Evolutionary conservation across 495 filamentous ascomycete genomes (phyloP).

Genomic region (Hyphodiscus hymeniophilus): DNA sequence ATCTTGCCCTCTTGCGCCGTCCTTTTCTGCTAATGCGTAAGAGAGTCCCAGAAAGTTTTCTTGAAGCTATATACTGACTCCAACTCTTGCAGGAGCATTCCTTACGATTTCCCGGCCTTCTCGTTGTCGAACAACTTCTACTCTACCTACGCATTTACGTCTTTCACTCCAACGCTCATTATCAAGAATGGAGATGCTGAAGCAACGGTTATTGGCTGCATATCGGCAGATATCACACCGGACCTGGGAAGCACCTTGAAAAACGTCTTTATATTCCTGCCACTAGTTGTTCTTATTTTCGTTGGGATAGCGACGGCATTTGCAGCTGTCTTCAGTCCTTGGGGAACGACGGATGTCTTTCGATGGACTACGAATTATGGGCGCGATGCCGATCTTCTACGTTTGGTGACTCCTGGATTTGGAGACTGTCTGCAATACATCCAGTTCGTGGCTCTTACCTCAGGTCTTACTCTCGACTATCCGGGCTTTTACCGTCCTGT

Average conservation of each 20-base stretch:
- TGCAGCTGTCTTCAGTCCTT: constrained; percentile 84
- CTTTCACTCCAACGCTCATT: constrained; percentile 59
- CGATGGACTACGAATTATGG: constrained; percentile 95
- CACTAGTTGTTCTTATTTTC: constrained; percentile 66
- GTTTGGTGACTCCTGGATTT: constrained; percentile 91
- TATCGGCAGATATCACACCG: constrained; percentile 74
- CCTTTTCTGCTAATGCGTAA: constrained; percentile 39
- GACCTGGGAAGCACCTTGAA: constrained; percentile 57
- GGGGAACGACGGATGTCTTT: constrained; percentile 84
- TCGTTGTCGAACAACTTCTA: constrained; percentile 68
- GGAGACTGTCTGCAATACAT: constrained; percentile 96
- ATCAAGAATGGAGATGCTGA: constrained; percentile 64
- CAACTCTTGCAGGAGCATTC: constrained; percentile 32
- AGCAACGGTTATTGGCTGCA: constrained; percentile 62
- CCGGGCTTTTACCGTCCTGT: constrained; percentile 92
- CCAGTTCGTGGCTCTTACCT: constrained; percentile 85
- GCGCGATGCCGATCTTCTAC: constrained; percentile 82
- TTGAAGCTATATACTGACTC: not conserved
- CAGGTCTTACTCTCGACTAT: constrained; percentile 76
- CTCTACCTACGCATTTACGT: constrained; percentile 77
- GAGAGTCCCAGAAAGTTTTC: not conserved
- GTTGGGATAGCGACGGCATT: constrained; percentile 74
- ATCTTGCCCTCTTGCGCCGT: constrained; percentile 66
- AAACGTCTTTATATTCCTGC: constrained; percentile 66
- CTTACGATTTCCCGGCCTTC: constrained; percentile 56